phyloP scores from a whole-genome alignment of 2,329 filamentous ascomycete genomes.

The Capronia americana region DNA sequence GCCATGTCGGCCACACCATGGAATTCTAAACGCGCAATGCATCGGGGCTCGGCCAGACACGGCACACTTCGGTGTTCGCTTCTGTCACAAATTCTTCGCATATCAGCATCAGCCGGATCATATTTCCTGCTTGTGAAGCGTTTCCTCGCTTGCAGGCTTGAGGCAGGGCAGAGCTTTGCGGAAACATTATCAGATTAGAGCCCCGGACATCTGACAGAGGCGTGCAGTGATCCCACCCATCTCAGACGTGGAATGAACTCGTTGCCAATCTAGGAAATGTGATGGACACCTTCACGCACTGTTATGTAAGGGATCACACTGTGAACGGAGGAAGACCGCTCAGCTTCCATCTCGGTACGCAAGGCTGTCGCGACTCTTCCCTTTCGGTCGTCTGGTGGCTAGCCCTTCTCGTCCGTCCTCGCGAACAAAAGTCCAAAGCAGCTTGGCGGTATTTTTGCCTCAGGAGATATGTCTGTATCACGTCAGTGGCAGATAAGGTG shows the following conservation, averaged over 20 bases:
- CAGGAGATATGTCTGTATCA: background rate
- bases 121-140: background rate
- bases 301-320: background rate
- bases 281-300: background rate
- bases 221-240: background rate
- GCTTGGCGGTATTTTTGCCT: background rate
- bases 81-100: background rate
- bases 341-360: background rate
- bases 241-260: background rate
- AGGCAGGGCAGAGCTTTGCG: background rate
- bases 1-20: background rate
- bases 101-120: background rate
- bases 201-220: background rate
- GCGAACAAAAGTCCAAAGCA: background rate
- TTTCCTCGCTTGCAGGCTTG: background rate
- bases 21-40: background rate
- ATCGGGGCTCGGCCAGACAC: background rate
- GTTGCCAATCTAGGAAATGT: background rate
- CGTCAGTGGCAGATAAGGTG: conserved; percentile 3
- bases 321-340: background rate
- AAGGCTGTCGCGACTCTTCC: background rate
- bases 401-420: background rate
- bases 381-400: background rate
- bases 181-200: background rate
- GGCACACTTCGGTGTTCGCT: background rate